phyloP scores from a whole-genome alignment of 2,329 filamentous ascomycete species.

The Aspergillus japonicus region DNA sequence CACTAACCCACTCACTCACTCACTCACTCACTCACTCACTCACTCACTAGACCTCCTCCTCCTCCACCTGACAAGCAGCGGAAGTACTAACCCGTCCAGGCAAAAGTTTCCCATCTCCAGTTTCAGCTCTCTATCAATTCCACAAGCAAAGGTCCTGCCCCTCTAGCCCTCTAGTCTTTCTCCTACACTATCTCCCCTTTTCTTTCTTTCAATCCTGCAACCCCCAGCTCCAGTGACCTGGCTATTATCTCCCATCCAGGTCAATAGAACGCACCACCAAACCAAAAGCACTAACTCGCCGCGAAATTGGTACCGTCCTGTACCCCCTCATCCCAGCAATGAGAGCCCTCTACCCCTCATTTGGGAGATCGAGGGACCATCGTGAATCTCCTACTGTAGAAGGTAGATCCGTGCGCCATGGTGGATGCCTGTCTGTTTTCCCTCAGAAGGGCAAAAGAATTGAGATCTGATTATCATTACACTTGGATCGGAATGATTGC shows the following conservation, averaged over 20 bases:
- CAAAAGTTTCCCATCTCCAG: constrained; percentile 19
- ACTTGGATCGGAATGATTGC: no score
- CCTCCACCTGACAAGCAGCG: not conserved
- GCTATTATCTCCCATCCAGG: not conserved
- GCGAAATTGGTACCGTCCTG: not conserved
- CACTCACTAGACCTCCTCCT: no score
- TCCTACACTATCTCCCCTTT: not conserved
- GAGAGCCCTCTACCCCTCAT: constrained; percentile 7
- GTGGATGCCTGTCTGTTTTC: no score
- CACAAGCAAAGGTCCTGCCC: not conserved
- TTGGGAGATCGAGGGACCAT: not conserved
- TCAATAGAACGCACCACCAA: not conserved
- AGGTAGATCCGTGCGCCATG: constrained; percentile 14
- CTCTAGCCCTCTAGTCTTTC: not conserved
- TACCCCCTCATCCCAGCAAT: not conserved
- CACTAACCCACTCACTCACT: no score
- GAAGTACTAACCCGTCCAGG: constrained; percentile 23
- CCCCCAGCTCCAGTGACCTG: not conserved
- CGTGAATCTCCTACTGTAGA: constrained; percentile 14
- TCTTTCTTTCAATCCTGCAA: not conserved
- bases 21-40: no score
- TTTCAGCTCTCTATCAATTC: not conserved
- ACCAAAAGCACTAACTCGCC: no score
- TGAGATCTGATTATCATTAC: no score
- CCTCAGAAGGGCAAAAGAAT: no score